A percentile compares a stretch with the other conserved stretches of the same genome.
phyloP scores from a whole-genome alignment of 306 rosid species.

The Vigna trinervia region DNA sequence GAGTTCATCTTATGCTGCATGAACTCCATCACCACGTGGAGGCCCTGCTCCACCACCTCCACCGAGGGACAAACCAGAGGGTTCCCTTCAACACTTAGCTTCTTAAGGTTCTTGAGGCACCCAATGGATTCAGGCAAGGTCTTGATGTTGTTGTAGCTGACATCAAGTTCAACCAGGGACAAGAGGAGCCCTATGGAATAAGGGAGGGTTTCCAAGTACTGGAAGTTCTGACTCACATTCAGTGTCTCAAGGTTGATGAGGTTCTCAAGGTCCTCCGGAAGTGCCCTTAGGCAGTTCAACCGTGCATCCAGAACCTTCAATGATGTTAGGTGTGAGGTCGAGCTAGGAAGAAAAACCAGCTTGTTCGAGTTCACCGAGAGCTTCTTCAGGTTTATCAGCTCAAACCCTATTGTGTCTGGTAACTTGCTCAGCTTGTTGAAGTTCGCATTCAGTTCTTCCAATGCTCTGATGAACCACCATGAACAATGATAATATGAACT shows the following conservation, averaged over 20 bases:
- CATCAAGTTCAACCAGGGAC: slow-evolving; percentile 76
- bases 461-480: slow-evolving; percentile 51
- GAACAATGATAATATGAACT: not conserved
- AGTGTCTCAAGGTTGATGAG: slow-evolving; percentile 78
- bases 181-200: slow-evolving; percentile 84
- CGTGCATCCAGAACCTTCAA: slow-evolving; percentile 73
- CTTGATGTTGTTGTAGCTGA: slow-evolving; percentile 78
- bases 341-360: slow-evolving; percentile 63
- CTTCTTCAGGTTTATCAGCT: slow-evolving; percentile 71
- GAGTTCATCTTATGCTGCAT: slow-evolving; percentile 69
- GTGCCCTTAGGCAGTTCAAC: slow-evolving; percentile 74
- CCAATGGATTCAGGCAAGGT: slow-evolving; percentile 78
- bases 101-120: slow-evolving; percentile 71
- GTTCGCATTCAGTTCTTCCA: slow-evolving; percentile 88
- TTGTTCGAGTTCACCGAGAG: slow-evolving; percentile 86
- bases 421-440: slow-evolving; percentile 75
- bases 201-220: slow-evolving; percentile 67
- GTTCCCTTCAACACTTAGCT: slow-evolving; percentile 78
- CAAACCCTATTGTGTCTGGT: slow-evolving; percentile 85
- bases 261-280: slow-evolving; percentile 81
- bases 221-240: slow-evolving; percentile 94
- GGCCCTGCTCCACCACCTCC: slow-evolving; percentile 70
- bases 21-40: slow-evolving; percentile 70
- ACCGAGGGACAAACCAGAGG: slow-evolving; percentile 74
- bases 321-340: slow-evolving; percentile 70